Evolutionary conservation across 1,139 yeast genomes (phyloP).

Genomic region (Protomyces arabidopsidicola): DNA sequence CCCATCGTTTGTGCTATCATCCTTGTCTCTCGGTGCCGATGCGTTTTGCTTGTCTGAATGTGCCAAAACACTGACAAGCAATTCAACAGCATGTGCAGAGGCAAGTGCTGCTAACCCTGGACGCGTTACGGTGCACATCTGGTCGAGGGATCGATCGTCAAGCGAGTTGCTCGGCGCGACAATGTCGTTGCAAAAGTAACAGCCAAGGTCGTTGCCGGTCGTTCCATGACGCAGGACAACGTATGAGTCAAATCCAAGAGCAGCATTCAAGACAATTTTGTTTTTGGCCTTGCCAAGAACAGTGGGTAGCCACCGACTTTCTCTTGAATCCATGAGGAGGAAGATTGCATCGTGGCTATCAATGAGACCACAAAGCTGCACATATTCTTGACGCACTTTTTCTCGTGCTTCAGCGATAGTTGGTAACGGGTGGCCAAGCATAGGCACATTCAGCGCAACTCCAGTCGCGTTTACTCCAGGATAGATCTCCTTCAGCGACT

Average conservation of each 20-base stretch:
- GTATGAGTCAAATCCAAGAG: conserved; percentile 89
- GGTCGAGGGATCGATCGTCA: conserved; percentile 81
- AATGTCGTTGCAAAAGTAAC: conserved; percentile 93
- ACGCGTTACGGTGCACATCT: conserved; percentile 96
- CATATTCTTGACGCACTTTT: conserved; percentile 51
- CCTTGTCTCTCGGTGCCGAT: conserved; percentile 18
- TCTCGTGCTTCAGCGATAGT: conserved; percentile 48
- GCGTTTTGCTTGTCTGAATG: conserved; percentile 47
- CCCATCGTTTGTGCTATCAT: conserved; percentile 31
- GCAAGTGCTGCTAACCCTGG: conserved; percentile 94
- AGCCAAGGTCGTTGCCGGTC: conserved; percentile 51
- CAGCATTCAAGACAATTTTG: conserved; percentile 82
- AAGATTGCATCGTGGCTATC: conserved; percentile 69
- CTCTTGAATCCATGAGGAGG: conserved; percentile 86
- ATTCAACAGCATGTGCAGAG: conserved; percentile 78
- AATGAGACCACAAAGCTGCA: conserved; percentile 52
- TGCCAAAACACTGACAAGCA: conserved; percentile 70
- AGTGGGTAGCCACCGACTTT: conserved; percentile 94
- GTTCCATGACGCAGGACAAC: conserved; percentile 88
- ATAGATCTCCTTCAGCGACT: conserved; percentile 61
- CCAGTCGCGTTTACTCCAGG: conserved; percentile 73
- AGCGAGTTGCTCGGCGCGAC: conserved; percentile 75
- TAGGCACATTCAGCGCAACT: conserved; percentile 68
- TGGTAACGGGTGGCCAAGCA: conserved; percentile 77
- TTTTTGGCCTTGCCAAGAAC: conserved; percentile 61